Evolutionary conservation across 225 moss, liverwort and hornwort species (phyloP).

Genomic region (Marchantia polymorpha): DNA sequence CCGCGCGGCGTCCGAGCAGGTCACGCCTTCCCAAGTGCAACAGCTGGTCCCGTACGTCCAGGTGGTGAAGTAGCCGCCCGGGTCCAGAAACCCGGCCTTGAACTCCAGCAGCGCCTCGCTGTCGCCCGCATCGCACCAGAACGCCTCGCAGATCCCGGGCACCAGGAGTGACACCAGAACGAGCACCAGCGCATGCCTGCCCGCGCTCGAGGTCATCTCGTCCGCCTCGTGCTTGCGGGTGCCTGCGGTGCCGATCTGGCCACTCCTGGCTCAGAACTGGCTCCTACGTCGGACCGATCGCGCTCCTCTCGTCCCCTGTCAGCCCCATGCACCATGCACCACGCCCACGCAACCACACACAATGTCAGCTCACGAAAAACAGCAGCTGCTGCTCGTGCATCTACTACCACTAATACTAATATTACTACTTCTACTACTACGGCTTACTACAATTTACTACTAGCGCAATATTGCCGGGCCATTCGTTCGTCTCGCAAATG

Average conservation of each 20-base stretch:
- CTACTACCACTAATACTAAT: too few relatives aligned
- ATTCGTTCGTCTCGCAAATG: too few relatives aligned
- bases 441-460: too few relatives aligned
- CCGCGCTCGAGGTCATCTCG: slow-evolving; percentile 6
- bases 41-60: slow-evolving; percentile 25
- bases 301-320: background rate
- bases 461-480: too few relatives aligned
- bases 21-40: slow-evolving; percentile 36
- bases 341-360: too few relatives aligned
- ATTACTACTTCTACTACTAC: too few relatives aligned
- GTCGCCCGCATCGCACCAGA: slow-evolving; percentile 19
- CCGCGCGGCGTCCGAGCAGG: slow-evolving; percentile 26
- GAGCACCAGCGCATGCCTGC: background rate
- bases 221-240: background rate
- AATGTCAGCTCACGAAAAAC: too few relatives aligned
- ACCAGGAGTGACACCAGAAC: slow-evolving; percentile 13
- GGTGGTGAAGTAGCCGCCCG: slow-evolving; percentile 30
- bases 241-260: background rate
- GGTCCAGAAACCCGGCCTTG: slow-evolving; percentile 32
- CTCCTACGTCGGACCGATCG: background rate
- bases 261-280: background rate
- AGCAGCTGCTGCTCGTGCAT: too few relatives aligned
- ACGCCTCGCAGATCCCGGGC: slow-evolving; percentile 4
- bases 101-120: slow-evolving; percentile 36
- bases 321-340: background rate